A percentile compares a stretch with the other conserved stretches of the same genome.
phyloP scores from a whole-genome alignment of 164 flowering plant species.

The Vitis riparia region DNA sequence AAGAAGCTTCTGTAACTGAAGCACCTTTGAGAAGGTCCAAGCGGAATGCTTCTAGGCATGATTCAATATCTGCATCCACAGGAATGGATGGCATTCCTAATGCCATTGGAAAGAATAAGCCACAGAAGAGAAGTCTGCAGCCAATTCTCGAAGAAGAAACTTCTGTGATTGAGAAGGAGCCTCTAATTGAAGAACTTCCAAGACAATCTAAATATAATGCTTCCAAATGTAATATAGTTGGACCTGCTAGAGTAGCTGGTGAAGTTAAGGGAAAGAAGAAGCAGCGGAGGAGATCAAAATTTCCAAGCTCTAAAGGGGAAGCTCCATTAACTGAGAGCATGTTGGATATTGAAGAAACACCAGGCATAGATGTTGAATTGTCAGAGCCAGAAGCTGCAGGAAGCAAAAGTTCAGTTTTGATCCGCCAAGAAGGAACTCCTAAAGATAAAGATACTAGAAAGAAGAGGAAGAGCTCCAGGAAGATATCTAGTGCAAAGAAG shows the following conservation, averaged over 20 bases:
- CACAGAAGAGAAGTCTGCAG: neutral
- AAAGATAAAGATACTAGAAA: neutral
- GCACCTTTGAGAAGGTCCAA: neutral
- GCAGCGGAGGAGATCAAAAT: neutral
- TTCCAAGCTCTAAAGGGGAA: neutral
- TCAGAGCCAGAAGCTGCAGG: neutral
- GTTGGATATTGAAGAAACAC: neutral
- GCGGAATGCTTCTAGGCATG: constrained; percentile 5
- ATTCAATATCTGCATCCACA: neutral
- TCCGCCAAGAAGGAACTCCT: neutral
- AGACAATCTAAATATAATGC: constrained; percentile 10
- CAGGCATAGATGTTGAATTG: neutral
- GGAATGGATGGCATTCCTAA: neutral
- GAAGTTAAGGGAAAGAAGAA: constrained; percentile 8
- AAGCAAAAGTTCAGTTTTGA: neutral
- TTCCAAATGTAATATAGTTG: neutral
- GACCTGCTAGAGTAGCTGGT: neutral
- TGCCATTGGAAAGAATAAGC: neutral
- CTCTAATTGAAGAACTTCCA: neutral
- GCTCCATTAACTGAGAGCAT: neutral
- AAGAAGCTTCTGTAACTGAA: neutral
- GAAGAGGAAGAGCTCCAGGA: neutral
- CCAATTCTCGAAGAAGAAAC: neutral
- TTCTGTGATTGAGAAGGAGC: neutral
- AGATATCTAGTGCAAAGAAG: neutral